phyloP scores from a whole-genome alignment of 305 asterid species.

The Fraxinus floribunda region DNA sequence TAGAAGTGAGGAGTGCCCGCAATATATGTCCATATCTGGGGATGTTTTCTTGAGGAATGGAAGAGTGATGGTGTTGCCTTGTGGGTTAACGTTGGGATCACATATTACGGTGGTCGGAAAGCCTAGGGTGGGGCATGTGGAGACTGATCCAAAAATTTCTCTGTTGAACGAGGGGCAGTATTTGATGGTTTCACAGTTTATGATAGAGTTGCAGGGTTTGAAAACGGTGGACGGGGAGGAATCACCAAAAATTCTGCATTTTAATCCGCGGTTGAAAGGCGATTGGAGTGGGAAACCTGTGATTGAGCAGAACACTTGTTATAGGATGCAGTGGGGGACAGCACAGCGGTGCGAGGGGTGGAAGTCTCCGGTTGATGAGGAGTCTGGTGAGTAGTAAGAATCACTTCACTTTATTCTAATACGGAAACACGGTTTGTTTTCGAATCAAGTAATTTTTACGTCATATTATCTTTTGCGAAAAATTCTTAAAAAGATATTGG shows the following conservation, averaged over 20 bases:
- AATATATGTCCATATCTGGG: slow-evolving; percentile 58
- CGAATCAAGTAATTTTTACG: not conserved
- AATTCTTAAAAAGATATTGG: not conserved
- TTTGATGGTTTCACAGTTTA: slow-evolving; percentile 90
- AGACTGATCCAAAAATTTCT: slow-evolving; percentile 73
- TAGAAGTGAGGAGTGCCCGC: slow-evolving; percentile 58
- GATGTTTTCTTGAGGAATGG: slow-evolving; percentile 52
- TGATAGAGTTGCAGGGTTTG: slow-evolving; percentile 91
- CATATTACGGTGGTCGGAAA: slow-evolving; percentile 76
- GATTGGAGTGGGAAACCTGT: slow-evolving; percentile 41
- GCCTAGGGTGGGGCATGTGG: slow-evolving; percentile 73
- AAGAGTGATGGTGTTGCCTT: slow-evolving; percentile 66
- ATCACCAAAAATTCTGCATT: slow-evolving; percentile 88
- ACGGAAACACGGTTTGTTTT: not conserved
- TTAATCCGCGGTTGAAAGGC: slow-evolving; percentile 81
- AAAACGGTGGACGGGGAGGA: slow-evolving; percentile 94
- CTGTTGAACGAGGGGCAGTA: slow-evolving; percentile 73
- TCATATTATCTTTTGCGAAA: not conserved
- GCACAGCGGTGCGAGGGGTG: slow-evolving; percentile 85
- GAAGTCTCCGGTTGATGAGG: slow-evolving; percentile 79
- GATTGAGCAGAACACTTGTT: slow-evolving; percentile 89
- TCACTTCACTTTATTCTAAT: slow-evolving; percentile 3
- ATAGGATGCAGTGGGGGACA: slow-evolving; percentile 95
- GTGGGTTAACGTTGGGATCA: slow-evolving; percentile 90
- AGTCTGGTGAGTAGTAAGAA: slow-evolving; percentile 55